Evolutionary conservation across 1,284 basidiomycete species (phyloP).

Genomic region (Naganishia sp.): DNA sequence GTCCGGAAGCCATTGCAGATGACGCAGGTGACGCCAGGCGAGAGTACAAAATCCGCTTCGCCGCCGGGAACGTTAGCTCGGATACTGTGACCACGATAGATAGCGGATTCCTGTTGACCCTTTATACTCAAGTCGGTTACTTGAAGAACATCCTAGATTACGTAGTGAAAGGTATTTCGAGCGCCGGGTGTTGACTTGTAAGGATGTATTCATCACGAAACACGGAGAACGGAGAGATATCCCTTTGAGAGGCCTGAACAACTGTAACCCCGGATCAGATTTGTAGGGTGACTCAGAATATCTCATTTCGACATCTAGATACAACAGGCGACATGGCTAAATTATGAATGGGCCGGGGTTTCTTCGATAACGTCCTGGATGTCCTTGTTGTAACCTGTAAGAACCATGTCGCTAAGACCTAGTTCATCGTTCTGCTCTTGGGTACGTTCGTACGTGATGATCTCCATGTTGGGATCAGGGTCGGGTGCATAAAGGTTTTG

Average conservation of each 20-base stretch:
- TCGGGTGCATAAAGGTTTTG: slow-evolving; percentile 94
- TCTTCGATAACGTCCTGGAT: slow-evolving; percentile 22
- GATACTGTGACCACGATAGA: too few relatives aligned
- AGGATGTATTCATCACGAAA: not conserved
- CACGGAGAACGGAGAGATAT: not conserved
- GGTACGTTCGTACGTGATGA: slow-evolving; percentile 78
- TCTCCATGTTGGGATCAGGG: slow-evolving; percentile 84
- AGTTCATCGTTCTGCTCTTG: slow-evolving; percentile 94
- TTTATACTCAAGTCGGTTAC: too few relatives aligned
- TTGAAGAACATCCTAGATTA: too few relatives aligned
- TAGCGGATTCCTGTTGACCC: too few relatives aligned
- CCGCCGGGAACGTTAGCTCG: too few relatives aligned
- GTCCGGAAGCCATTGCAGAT: not conserved
- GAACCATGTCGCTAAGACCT: slow-evolving; percentile 93
- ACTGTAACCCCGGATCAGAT: too few relatives aligned
- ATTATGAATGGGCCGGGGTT: not conserved
- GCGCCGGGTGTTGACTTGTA: not conserved
- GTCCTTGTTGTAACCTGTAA: slow-evolving; percentile 71
- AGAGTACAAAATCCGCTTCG: too few relatives aligned
- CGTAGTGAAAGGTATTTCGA: too few relatives aligned
- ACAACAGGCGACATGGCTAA: not conserved
- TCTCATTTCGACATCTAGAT: slow-evolving; percentile 7
- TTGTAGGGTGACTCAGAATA: not conserved
- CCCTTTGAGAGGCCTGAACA: not conserved
- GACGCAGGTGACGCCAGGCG: not conserved